Percentiles rank a stretch among this genome's conserved stretches.
These are phyloP conservation scores for Nakazawaea ishiwadae DNA, from an alignment of 805 yeast genomes.

Conservation along the genomic window DNA sequence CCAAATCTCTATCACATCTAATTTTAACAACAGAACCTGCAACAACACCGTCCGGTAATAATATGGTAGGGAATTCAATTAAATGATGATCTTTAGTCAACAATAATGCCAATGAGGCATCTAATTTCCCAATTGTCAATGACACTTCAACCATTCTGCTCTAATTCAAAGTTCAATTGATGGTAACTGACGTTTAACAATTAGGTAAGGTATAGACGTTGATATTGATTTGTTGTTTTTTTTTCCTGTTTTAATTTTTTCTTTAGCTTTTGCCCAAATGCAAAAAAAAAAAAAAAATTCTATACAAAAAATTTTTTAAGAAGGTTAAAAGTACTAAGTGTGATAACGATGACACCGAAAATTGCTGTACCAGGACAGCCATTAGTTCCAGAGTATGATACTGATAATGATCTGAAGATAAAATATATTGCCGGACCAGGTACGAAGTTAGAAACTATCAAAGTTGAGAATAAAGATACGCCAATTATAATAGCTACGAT, in stretches of 20 bases:
- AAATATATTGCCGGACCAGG: constrained; percentile 65
- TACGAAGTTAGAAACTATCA: constrained; percentile 41
- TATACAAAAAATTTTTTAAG: background rate
- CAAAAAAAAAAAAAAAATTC: background rate
- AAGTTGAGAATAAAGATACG: constrained; percentile 34
- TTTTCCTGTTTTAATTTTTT: background rate
- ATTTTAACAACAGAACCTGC: constrained; percentile 92
- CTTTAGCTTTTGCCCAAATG: background rate
- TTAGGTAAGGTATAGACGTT: no score
- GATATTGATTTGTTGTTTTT: constrained; percentile 2
- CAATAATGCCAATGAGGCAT: constrained; percentile 88
- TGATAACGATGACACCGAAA: constrained; percentile 28
- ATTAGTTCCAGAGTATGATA: constrained; percentile 51
- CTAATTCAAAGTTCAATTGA: background rate
- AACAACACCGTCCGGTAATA: constrained; percentile 82
- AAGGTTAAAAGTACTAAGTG: background rate
- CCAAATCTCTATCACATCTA: constrained; percentile 71
- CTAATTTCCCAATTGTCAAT: constrained; percentile 91
- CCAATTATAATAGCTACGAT: constrained; percentile 50
- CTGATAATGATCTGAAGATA: constrained; percentile 27
- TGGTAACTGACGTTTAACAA: background rate
- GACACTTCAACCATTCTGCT: constrained; percentile 76
- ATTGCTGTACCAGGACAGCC: constrained; percentile 79
- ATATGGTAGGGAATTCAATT: constrained; percentile 93
- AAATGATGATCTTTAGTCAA: constrained; percentile 87